Conservation (phyloP, 2,329 filamentous ascomycete genomes). For the Fusarium proliferatum region DNA sequence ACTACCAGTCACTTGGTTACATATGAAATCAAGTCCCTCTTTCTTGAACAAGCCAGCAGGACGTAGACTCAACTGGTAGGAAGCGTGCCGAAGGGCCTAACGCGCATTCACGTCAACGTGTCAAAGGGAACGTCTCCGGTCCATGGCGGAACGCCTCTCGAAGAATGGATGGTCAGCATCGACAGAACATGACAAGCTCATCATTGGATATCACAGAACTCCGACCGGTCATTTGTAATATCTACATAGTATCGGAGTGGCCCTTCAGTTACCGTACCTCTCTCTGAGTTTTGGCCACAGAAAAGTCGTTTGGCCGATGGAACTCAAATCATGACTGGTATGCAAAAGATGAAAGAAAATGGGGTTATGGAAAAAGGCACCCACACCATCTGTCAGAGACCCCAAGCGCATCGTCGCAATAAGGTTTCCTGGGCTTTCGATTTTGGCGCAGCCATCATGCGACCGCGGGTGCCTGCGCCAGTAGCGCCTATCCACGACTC, state of each 20-base stretch:
- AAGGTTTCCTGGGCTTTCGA: slow-evolving; percentile 24
- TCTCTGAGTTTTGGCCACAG: not conserved
- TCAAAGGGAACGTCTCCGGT: not conserved
- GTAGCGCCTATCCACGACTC: slow-evolving; percentile 15
- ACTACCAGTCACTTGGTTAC: not conserved
- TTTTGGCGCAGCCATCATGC: not conserved
- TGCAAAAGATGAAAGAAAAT: slow-evolving; percentile 8
- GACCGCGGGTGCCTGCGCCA: slow-evolving; percentile 32
- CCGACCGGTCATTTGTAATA: slow-evolving; percentile 1
- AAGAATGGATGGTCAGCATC: not conserved
- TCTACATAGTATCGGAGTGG: not conserved
- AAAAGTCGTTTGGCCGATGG: slow-evolving; percentile 1
- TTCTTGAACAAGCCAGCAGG: not conserved
- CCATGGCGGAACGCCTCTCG: not conserved
- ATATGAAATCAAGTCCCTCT: not conserved
- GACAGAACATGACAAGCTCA: not conserved
- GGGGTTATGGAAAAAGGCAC: not conserved
- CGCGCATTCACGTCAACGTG: not conserved
- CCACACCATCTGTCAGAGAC: not conserved
- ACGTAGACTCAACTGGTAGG: not conserved
- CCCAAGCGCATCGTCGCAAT: slow-evolving; percentile 1
- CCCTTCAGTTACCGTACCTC: not conserved
- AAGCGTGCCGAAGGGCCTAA: not conserved
- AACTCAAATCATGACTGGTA: slow-evolving; percentile 32
- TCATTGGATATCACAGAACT: not conserved